Conservation (phyloP, 2,329 filamentous ascomycete genomes). For the Microdochium paspali region DNA sequence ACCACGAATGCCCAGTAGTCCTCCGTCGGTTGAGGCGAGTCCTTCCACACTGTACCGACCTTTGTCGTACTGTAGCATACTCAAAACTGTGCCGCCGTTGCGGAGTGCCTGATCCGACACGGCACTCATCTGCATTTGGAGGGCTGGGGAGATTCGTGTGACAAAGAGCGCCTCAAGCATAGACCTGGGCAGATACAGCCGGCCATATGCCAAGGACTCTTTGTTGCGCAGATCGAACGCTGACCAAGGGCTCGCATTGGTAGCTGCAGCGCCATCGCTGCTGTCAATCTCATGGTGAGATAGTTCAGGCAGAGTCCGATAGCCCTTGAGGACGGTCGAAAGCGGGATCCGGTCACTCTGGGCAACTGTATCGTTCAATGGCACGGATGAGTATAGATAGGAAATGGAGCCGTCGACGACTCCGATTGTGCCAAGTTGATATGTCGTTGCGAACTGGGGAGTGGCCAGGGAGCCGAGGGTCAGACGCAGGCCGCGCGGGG, state of each 20-base stretch:
- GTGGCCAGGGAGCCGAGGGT: conserved; percentile 87
- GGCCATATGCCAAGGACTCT: conserved; percentile 63
- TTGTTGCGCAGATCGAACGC: conserved; percentile 10
- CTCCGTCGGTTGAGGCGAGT: conserved; percentile 85
- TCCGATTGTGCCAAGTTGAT: conserved; percentile 80
- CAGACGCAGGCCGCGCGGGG: conserved; percentile 74
- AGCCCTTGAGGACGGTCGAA: conserved; percentile 70
- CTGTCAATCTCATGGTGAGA: conserved; percentile 9
- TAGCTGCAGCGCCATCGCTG: conserved; percentile 1
- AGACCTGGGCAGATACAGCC: conserved; percentile 74
- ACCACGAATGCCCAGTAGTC: conserved; percentile 75
- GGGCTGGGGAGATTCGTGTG: conserved; percentile 64
- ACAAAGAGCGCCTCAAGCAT: conserved; percentile 81
- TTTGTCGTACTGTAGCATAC: conserved; percentile 69
- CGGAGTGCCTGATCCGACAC: conserved; percentile 64
- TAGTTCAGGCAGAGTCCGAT: conserved; percentile 66
- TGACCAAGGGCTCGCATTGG: conserved; percentile 2
- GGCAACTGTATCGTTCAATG: conserved; percentile 55
- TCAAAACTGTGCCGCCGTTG: conserved; percentile 68
- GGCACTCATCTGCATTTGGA: conserved; percentile 71
- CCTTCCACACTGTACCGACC: conserved; percentile 86
- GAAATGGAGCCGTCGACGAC: conserved; percentile 95
- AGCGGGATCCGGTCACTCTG: conserved; percentile 70
- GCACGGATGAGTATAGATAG: conserved; percentile 86
- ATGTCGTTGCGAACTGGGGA: conserved; percentile 88